Base-by-base conservation (phyloP, 2,329 filamentous ascomycete species). In the Penicillium sp. region DNA sequence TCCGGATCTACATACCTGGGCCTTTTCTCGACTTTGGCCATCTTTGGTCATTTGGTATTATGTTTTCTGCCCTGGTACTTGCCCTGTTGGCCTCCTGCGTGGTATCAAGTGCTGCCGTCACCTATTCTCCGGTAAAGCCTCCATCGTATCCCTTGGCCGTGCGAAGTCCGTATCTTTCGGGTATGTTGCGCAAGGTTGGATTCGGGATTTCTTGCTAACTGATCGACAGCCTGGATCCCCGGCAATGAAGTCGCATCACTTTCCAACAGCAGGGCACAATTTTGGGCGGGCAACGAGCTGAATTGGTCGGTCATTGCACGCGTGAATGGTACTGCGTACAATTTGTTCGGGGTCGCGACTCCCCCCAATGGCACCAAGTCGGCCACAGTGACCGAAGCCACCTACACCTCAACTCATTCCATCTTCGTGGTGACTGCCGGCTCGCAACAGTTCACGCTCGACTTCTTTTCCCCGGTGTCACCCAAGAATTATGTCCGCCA, bases 391-490 rank as follows among this genome's bases (percentile, higher is more conserved):
- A 61, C 55, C 10, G 50, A 53, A 6, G 63, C 60, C 13, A 63
- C 60, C 18, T 72, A 67, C 50, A 73, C 68, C 8, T 64, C 70
- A 6, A 73, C 71, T 0, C 71, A 71, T 56, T 65, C 65, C 23
- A 63, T 61, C 7, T 72, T 74, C 54, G 64, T 55, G 0, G 53
- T 73, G 7, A 61, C 58, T 32, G 71, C 70, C 1, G 66, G 66
- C 4, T 49, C 56, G n/a, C 62, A 60, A 7, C 62, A 51, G 9
- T 64, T 73, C 47, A 64, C 58, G 1, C 57, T 74, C 12, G 70
- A 73, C 48, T 74, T 73, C 53, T 68, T 74, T 49, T 73, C 71
- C 18, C 71, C 70, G 1, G 66, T 73, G 0, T 70, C 66, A 9
- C 68, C 69, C 12, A 61, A 63, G n/a, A 65, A 72, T 44, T 65